A percentile compares a stretch with the other conserved stretches of the same genome.
phyloP scores from a whole-genome alignment of 2,329 filamentous ascomycete species.

The Arthrocladium fulminans region DNA sequence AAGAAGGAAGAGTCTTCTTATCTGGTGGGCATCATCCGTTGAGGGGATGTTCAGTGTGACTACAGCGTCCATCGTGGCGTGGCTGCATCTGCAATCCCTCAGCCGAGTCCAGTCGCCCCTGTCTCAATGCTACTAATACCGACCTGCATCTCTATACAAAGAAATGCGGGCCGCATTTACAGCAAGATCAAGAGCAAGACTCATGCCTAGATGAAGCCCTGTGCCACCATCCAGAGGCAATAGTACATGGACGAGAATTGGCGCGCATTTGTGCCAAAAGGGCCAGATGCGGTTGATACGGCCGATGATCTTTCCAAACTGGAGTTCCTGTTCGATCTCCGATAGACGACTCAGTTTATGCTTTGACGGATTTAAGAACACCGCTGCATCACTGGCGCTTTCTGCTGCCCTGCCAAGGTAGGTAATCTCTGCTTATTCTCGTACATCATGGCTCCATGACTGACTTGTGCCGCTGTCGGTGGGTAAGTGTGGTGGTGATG shows the following conservation, averaged over 20 bases:
- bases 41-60: background rate
- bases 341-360: too few species aligned
- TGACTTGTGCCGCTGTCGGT: background rate
- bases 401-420: background rate
- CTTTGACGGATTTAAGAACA: too few species aligned
- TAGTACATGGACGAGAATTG: background rate
- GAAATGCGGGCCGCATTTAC: background rate
- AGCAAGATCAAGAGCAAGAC: background rate
- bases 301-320: background rate
- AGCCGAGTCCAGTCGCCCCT: background rate
- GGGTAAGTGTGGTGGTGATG: background rate
- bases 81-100: background rate
- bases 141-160: background rate
- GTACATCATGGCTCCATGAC: background rate
- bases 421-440: background rate
- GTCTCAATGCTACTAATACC: background rate
- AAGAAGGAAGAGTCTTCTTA: background rate
- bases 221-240: background rate
- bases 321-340: background rate
- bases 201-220: background rate
- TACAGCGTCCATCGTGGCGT: background rate
- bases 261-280: background rate
- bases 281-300: background rate
- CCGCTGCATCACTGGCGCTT: background rate
- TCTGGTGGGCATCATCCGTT: background rate